Base-by-base conservation (phyloP, 805 yeast species). In the Lipomyces yamadae region DNA sequence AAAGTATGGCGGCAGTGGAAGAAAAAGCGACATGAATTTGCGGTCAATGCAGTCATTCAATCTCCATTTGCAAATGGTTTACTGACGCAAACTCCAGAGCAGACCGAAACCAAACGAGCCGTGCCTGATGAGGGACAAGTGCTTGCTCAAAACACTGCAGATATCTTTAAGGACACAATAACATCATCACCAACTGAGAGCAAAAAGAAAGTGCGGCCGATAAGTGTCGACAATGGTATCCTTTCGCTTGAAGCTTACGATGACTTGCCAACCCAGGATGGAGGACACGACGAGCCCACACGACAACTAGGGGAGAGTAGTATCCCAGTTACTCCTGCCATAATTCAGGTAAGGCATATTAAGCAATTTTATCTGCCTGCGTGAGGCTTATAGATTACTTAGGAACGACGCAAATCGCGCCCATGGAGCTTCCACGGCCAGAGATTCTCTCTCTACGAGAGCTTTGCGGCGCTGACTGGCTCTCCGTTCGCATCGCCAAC, bases 381-480 rank as follows among this genome's bases (percentile, higher is more conserved):
- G 55, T 42, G 10, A 3, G 15, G 6, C 55, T 52, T 33, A 29
- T 4, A 52, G 24, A 1, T 10, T 29, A 52, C 13, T 11, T 29
- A 61, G 34, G 64, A 60, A 37, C 65, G 66, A 33, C 66, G 66
- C 30, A 53, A 63, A 18, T 61, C 66, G 11, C 42, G 66, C 7
- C 60, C 66, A 5, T 61, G 57, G 67, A 63, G 64, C 42, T 33
- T 35, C n/a, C 66, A 63, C 53, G 60, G 65, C 29, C 59, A 56
- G 37, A 37, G 65, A 30, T 62, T 45, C 50, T 62, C 65, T n/a
- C 30, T 57, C 2, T 48, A 62, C 50, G 64, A 61, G 37, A 54
- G 60, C 32, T 39, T 61, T 24, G 59, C 60, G 0, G 55, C 63
- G 29, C 35, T 42, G 48, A 42, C 48, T 42, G 48, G 48, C 24